Evolutionary conservation across 177 flowering plant genomes (phyloP), one percentile per base, ranked within the genome.

Genomic region (Vitis hybrid): DNA sequence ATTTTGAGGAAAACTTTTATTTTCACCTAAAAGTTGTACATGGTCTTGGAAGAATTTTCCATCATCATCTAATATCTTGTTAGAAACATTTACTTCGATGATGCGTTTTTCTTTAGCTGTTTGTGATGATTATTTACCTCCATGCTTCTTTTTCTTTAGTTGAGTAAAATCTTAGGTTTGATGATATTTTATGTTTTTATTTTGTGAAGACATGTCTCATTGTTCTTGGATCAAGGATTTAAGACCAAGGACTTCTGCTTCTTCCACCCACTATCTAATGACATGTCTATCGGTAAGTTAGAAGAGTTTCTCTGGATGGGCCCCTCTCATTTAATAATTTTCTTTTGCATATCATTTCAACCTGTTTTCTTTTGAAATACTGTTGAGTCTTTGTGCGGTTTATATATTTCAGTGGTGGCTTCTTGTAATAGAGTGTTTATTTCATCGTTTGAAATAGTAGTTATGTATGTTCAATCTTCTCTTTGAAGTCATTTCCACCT

Each of bases 201-300:
- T 68, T 75, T 51, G 23, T 79, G 74, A 76, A 93, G 97, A 71
- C 52, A 87, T 80, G 92, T 89, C 56, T 81, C 90, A 1, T 79
- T 94, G 61, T 73, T 94, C 83, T 76, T 92, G 86, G 97, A 92
- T 80, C 86, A 91, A 85, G 91, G 91, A 67, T 86, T 92, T 60
- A 89, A 83, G 83, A 63, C 77, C 64, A 88, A 87, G 51, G 85
- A 86, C 56, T 65, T 73, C 70, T 88, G 97, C 79, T 80, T 91
- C 71, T 94, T 94, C 81, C 98, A 94, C 71, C 97, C 98, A 52
- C 81, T 94, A 19, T 88, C 97, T 51, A 94, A 94, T 80, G 97
- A 94, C 65, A 74, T 76, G 67, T 78, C 98, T 72, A 87, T 93
- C 19, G 78, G 98, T 93, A 80, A 86, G 93, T 86, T 64, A 65